Evolutionary conservation across 176 grass and related monocot species (phyloP).

Genomic region (bread wheat (Triticum aestivum)): IWGSC_CS_RefSeq_v2.1 NC_057799.1:172279844-172280343

Average conservation of each 20-base stretch:
- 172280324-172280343: conserved; percentile 93
- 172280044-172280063: conserved; percentile 27
- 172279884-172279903: conserved; percentile 49
- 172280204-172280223: conserved; percentile 38
- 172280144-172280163: conserved; percentile 89
- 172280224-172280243: background rate
- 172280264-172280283: conserved; percentile 40
- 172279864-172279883: conserved; percentile 81
- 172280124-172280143: conserved; percentile 96
- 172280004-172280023: conserved; percentile 10
- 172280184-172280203: conserved; percentile 99
- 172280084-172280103: conserved; percentile 2
- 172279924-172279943: conserved; percentile 77
- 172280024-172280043: background rate
- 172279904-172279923: conserved; percentile 80
- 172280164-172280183: conserved; percentile 98
- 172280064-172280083: conserved; percentile 16
- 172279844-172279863: conserved; percentile 64
- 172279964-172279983: conserved; percentile 89
- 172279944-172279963: conserved; percentile 89
- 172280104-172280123: conserved; percentile 82
- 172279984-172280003: conserved; percentile 76
- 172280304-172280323: conserved; percentile 91
- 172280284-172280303: conserved; percentile 78
- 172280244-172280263: conserved; percentile 16